Base-by-base conservation (phyloP, 768 basidiomycete genomes). In the Lactarius akahatsu region DNA sequence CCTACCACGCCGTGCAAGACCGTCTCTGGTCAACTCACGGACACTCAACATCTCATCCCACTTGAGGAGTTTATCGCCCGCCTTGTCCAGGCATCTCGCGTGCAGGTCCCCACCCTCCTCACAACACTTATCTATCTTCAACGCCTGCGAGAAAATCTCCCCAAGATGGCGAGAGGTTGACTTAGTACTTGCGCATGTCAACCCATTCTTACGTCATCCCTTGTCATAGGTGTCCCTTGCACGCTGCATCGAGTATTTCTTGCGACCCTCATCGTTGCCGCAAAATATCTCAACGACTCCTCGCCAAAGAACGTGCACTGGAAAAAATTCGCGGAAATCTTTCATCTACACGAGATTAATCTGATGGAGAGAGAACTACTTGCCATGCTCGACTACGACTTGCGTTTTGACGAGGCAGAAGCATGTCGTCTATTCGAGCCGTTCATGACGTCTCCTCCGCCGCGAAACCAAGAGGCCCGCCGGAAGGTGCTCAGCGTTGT, bases 301-400 rank as follows among this genome's bases (percentile, higher is more conserved):
- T 90, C 90, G 55, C 93, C 93, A 3, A 96, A 95, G 83, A 99
- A 98, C 80, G 83, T 84, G 75, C 92, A 97, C 80, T 99, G 96
- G 96, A 85, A 89, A 63, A 78, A 79, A 57, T 92, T 94, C 75
- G 89, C 88, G 20, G 79, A 80, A 52, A 79, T 91, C 69, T 96
- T 93, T 79, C 87, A 91, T 74, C 78, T 86, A 59, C 77, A 80
- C 13, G 91, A 93, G 79, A 87, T 98, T 76, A 97, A 96, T 77
- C 82, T 96, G 68, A 98, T 98, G 96, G 96, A 99, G 80, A 91
- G 88, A 78, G 94, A 99, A 78, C 85, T 99, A 34, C 86, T 99
- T 62, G 90, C 85, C 76, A 81, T 98, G 65, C 87, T 99, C 72
- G 92, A 96, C 79, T 96, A 91, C 75, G 89, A 98, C 76, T 86